phyloP scores from a whole-genome alignment of 345 rosid genomes.

The Theobroma cacao region DNA sequence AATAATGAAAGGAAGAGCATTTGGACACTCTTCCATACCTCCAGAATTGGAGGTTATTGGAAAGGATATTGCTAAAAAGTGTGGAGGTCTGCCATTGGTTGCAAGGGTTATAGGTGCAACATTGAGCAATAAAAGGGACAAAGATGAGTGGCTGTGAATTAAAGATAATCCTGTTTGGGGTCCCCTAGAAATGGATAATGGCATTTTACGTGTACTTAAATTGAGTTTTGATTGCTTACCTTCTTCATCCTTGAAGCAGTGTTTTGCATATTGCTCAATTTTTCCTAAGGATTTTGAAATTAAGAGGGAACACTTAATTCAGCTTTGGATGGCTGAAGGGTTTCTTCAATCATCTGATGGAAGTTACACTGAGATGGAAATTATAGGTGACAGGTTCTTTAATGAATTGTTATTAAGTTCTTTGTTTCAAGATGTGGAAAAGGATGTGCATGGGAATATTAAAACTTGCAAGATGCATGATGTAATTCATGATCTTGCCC shows the following conservation, averaged over 20 bases:
- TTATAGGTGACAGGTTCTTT: slow-evolving; percentile 17
- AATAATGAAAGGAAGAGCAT: slow-evolving; percentile 13
- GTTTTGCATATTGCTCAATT: neutral
- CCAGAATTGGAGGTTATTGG: neutral
- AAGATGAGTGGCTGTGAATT: neutral
- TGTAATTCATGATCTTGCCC: slow-evolving; percentile 26
- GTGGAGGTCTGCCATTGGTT: neutral
- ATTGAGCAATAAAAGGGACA: neutral
- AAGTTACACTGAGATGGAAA: neutral
- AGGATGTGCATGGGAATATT: slow-evolving; percentile 2
- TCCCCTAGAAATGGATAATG: neutral
- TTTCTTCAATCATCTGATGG: neutral
- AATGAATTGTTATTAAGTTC: slow-evolving; percentile 13
- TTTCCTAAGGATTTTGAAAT: neutral
- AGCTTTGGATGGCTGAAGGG: slow-evolving; percentile 15
- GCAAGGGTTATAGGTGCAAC: slow-evolving; percentile 1
- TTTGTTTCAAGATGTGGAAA: slow-evolving; percentile 19
- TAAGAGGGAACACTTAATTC: slow-evolving; percentile 1
- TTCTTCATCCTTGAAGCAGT: neutral
- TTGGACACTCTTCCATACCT: neutral
- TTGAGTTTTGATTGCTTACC: slow-evolving; percentile 3
- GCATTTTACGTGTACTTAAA: neutral
- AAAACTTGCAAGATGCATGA: slow-evolving; percentile 26
- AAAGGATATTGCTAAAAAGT: neutral
- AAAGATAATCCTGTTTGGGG: neutral